phyloP scores from a whole-genome alignment of 2,329 filamentous ascomycete genomes.

The Clarireedia monteithiana region DNA sequence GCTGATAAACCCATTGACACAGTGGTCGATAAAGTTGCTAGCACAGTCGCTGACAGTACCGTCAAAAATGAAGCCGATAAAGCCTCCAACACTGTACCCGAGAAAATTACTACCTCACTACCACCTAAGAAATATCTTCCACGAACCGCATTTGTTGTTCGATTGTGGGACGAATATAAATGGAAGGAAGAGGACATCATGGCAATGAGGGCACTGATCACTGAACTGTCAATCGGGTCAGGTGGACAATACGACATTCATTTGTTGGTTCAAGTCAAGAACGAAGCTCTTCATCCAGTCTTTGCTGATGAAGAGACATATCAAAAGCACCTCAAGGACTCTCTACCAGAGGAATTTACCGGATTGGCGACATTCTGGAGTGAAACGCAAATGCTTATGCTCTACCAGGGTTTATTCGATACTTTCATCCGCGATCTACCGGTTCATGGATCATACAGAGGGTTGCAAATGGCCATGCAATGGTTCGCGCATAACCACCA shows the following conservation, averaged over 20 bases:
- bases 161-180: constrained; percentile 72
- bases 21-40: neutral
- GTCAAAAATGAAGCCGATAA: neutral
- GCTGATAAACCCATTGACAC: neutral
- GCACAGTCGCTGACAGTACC: neutral
- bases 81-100: neutral
- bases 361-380: constrained; percentile 90
- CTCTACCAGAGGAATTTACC: constrained; percentile 75
- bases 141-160: constrained; percentile 71
- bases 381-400: constrained; percentile 81
- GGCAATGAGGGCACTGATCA: constrained; percentile 75
- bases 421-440: constrained; percentile 63
- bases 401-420: constrained; percentile 84
- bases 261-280: constrained; percentile 75
- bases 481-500: constrained; percentile 84
- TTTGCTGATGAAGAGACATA: constrained; percentile 69
- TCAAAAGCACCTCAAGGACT: constrained; percentile 56
- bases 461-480: constrained; percentile 89
- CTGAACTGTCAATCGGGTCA: constrained; percentile 71
- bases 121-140: constrained; percentile 30
- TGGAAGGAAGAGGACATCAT: constrained; percentile 77
- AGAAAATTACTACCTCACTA: neutral
- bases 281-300: constrained; percentile 68
- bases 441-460: constrained; percentile 87
- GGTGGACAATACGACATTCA: constrained; percentile 84